Conservation (phyloP, 805 yeast species). For the Wickerhamomyces chaumierensis region DNA sequence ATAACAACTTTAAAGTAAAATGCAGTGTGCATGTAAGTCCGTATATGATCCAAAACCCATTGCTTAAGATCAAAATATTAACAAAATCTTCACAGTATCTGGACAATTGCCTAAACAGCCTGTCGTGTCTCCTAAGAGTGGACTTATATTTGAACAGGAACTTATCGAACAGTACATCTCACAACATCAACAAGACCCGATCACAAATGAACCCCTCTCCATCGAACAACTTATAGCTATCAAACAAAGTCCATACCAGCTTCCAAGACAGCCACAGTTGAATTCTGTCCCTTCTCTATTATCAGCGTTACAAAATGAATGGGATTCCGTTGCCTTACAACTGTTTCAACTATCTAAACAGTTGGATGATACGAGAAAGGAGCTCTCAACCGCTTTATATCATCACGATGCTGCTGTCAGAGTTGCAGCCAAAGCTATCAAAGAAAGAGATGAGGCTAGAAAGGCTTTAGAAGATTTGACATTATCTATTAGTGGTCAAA, state of each 20-base stretch:
- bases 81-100: conserved; percentile 30
- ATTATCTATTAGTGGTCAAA: conserved; percentile 24
- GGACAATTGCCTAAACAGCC: conserved; percentile 65
- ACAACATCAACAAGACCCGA: conserved; percentile 66
- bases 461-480: conserved; percentile 51
- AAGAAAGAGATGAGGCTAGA: conserved; percentile 66
- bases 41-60: no score
- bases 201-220: conserved; percentile 49
- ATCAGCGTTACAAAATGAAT: conserved; percentile 71
- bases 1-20: conserved; percentile 1
- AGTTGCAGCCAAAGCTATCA: conserved; percentile 67
- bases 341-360: conserved; percentile 67
- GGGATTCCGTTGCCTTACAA: conserved; percentile 82
- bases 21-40: conserved; percentile 22
- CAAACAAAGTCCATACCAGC: conserved; percentile 20
- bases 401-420: conserved; percentile 85
- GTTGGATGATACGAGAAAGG: conserved; percentile 52
- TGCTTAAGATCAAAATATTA: conserved; percentile 1
- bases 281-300: conserved; percentile 73
- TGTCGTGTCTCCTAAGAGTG: conserved; percentile 65
- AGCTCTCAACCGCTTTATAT: conserved; percentile 67
- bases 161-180: conserved; percentile 51
- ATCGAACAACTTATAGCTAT: conserved; percentile 46
- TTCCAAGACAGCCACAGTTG: conserved; percentile 32
- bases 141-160: conserved; percentile 55